phyloP scores from a whole-genome alignment of 805 yeast species.

The Cyberlindnera mississippiensis region DNA sequence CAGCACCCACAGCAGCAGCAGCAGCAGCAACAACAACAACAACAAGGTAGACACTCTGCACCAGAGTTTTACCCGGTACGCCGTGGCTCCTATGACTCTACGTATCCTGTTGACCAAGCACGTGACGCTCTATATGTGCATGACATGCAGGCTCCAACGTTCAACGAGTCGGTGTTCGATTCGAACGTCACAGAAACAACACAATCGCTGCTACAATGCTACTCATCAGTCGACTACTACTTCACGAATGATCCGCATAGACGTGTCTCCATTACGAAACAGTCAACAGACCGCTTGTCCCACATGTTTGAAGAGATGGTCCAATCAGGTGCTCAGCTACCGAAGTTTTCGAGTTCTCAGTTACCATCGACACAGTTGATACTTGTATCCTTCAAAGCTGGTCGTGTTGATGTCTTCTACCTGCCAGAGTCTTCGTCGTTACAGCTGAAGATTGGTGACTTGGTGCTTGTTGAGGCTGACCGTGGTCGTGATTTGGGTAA shows the following conservation, averaged over 20 bases:
- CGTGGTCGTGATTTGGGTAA: constrained; percentile 80
- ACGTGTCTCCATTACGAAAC: constrained; percentile 21
- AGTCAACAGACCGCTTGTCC: constrained; percentile 8
- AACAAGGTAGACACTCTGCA: constrained; percentile 5
- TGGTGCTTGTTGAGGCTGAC: constrained; percentile 80
- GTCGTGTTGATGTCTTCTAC: constrained; percentile 74
- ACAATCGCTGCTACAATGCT: constrained; percentile 15
- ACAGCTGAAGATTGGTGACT: constrained; percentile 52
- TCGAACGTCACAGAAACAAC: constrained; percentile 16
- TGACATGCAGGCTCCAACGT: constrained; percentile 2
- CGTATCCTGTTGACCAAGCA: neutral
- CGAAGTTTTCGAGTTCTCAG: constrained; percentile 21
- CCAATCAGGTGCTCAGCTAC: constrained; percentile 20
- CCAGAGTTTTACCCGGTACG: constrained; percentile 11
- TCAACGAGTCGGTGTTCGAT: constrained; percentile 16
- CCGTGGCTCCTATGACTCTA: constrained; percentile 1
- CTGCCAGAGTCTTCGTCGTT: constrained; percentile 36
- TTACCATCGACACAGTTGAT: constrained; percentile 39
- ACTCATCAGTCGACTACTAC: constrained; percentile 22
- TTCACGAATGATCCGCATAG: constrained; percentile 24
- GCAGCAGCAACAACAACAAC: constrained; percentile 9
- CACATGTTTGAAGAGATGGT: constrained; percentile 12
- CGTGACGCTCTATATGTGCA: neutral
- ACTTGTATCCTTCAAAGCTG: constrained; percentile 72
- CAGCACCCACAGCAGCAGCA: neutral